A percentile compares a stretch with the other conserved stretches of the same genome.
These are phyloP conservation scores for Cruciata laevipes DNA, from an alignment of 257 asterid genomes.

Conservation along the genomic window DNA sequence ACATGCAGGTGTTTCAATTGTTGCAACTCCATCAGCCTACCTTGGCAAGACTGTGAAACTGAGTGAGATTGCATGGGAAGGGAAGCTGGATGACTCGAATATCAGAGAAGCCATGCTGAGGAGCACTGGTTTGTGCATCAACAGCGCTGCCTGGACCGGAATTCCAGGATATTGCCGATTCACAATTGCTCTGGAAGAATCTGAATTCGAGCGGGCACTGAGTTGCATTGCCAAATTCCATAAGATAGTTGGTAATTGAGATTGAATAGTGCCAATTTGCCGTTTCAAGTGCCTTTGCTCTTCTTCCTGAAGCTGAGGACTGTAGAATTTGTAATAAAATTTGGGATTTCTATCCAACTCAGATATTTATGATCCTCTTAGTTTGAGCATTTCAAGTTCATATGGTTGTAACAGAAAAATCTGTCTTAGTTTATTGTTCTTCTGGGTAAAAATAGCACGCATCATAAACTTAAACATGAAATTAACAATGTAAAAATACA, in stretches of 20 bases:
- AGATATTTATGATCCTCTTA: too few relatives aligned
- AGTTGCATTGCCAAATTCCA: conserved; percentile 69
- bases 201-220: conserved; percentile 66
- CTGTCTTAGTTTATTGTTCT: too few relatives aligned
- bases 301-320: not conserved
- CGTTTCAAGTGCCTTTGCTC: not conserved
- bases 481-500: too few relatives aligned
- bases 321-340: too few relatives aligned
- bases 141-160: conserved; percentile 87
- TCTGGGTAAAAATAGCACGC: too few relatives aligned
- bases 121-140: conserved; percentile 83
- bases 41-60: conserved; percentile 59
- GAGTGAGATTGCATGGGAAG: conserved; percentile 27
- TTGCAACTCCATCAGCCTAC: conserved; percentile 73
- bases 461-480: too few relatives aligned
- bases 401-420: too few relatives aligned
- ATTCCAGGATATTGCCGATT: conserved; percentile 88
- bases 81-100: conserved; percentile 66
- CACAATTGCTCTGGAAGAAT: conserved; percentile 69
- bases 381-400: too few relatives aligned
- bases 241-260: conserved; percentile 28
- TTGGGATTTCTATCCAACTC: too few relatives aligned
- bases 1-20: conserved; percentile 65
- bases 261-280: not conserved
- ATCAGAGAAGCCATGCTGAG: conserved; percentile 71